These are phyloP conservation scores for Pichia insulana DNA, from an alignment of 805 yeast genomes.

Conservation along the genomic window DNA sequence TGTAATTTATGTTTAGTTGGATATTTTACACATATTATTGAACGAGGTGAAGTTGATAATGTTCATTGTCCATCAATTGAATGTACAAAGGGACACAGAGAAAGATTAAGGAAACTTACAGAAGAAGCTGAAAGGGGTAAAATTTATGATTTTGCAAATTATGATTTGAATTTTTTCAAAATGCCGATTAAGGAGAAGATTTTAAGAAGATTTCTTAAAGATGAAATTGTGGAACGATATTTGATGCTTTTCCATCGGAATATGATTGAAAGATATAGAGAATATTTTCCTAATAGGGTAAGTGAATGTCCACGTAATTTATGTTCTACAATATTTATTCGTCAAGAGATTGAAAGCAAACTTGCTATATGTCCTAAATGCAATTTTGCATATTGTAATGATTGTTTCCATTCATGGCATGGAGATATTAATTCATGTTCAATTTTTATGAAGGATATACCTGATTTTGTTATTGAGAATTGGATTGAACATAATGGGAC, in stretches of 20 bases:
- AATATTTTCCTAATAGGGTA: conserved; percentile 39
- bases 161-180: conserved; percentile 32
- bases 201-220: conserved; percentile 18
- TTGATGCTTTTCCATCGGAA: conserved; percentile 29
- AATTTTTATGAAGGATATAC: conserved; percentile 26
- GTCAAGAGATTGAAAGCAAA: conserved; percentile 37
- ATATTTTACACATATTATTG: conserved; percentile 35
- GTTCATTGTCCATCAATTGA: conserved; percentile 53
- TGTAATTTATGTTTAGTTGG: conserved; percentile 38
- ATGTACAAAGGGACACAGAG: conserved; percentile 28
- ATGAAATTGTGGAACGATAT: conserved; percentile 29
- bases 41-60: conserved; percentile 39
- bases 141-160: conserved; percentile 21
- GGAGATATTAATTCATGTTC: conserved; percentile 41
- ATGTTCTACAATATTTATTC: conserved; percentile 39
- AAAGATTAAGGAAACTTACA: conserved; percentile 10
- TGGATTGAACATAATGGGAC: conserved; percentile 26
- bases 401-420: conserved; percentile 56
- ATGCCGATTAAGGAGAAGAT: conserved; percentile 32
- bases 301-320: conserved; percentile 40
- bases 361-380: conserved; percentile 44
- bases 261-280: conserved; percentile 35
- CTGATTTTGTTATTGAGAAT: conserved; percentile 30
- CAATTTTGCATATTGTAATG: conserved; percentile 44
- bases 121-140: conserved; percentile 6